These are phyloP conservation scores for Phialophora macrospora DNA, from an alignment of 2,329 filamentous ascomycete genomes.

Conservation along the genomic window DNA sequence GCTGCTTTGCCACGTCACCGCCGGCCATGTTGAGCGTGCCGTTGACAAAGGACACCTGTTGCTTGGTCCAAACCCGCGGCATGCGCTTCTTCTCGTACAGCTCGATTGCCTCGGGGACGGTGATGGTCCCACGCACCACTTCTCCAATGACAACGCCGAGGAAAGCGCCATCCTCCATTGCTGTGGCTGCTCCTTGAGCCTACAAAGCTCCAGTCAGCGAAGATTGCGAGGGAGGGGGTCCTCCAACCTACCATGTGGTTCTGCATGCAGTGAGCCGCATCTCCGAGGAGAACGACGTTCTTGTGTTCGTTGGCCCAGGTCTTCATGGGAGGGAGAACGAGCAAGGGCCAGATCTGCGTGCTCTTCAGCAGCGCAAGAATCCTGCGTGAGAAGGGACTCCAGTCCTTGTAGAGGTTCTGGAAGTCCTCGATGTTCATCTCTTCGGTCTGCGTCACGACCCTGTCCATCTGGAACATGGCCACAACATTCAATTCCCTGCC, in stretches of 20 bases:
- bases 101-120: constrained; percentile 44
- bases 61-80: constrained; percentile 51
- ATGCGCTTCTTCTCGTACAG: constrained; percentile 51
- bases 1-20: constrained; percentile 19
- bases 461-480: constrained; percentile 32
- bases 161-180: constrained; percentile 53
- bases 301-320: constrained; percentile 50
- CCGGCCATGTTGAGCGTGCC: constrained; percentile 33
- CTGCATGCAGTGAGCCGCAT: constrained; percentile 48
- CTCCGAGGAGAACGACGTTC: constrained; percentile 53
- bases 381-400: constrained; percentile 29
- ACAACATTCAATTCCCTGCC: constrained; percentile 37
- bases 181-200: constrained; percentile 53
- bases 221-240: neutral
- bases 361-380: constrained; percentile 43
- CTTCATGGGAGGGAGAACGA: constrained; percentile 50
- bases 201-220: constrained; percentile 5
- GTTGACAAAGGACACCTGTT: constrained; percentile 46
- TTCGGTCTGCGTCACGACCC: constrained; percentile 33
- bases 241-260: constrained; percentile 45
- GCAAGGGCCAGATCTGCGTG: constrained; percentile 51
- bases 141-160: constrained; percentile 47
- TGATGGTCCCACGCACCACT: constrained; percentile 45
- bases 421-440: constrained; percentile 31
- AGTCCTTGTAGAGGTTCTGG: constrained; percentile 30